phyloP scores from a whole-genome alignment of 2,329 filamentous ascomycete species.

The Dothiorella sarmentorum region DNA sequence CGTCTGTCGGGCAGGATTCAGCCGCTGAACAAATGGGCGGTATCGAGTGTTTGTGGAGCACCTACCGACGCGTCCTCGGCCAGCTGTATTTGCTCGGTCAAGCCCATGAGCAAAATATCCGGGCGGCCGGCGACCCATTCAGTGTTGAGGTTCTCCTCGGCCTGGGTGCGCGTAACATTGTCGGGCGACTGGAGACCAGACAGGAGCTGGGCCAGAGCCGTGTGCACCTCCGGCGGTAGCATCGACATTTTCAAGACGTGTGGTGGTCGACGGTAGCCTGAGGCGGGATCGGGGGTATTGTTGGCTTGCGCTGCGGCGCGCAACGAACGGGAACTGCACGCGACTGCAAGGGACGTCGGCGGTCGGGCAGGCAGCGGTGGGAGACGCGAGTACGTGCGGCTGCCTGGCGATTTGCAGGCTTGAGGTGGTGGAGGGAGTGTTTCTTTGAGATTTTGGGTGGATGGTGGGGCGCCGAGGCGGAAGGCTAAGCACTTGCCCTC shows the following conservation, averaged over 20 bases:
- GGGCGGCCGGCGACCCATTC: conserved; percentile 83
- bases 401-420: conserved; percentile 1
- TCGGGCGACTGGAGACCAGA: conserved; percentile 81
- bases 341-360: neutral
- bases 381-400: neutral
- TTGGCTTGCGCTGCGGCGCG: conserved; percentile 16
- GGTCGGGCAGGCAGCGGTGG: neutral
- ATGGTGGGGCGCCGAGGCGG: too few relatives aligned
- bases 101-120: conserved; percentile 86
- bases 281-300: neutral
- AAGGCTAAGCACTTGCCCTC: too few relatives aligned
- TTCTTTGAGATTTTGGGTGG: too few relatives aligned
- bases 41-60: too few relatives aligned
- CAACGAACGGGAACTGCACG: conserved; percentile 1
- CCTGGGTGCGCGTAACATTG: conserved; percentile 78
- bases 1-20: conserved; percentile 52
- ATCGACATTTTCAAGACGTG: conserved; percentile 64
- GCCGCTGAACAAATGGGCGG: neutral
- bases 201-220: conserved; percentile 80
- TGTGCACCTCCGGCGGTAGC: conserved; percentile 77
- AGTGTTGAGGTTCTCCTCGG: conserved; percentile 84
- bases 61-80: conserved; percentile 71
- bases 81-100: conserved; percentile 85
- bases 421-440: conserved; percentile 1
- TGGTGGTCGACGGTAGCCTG: neutral